Percentiles rank a stretch among this genome's conserved stretches.
phyloP scores from a whole-genome alignment of 2,329 filamentous ascomycete genomes.

The Alternaria brassicicola region DNA sequence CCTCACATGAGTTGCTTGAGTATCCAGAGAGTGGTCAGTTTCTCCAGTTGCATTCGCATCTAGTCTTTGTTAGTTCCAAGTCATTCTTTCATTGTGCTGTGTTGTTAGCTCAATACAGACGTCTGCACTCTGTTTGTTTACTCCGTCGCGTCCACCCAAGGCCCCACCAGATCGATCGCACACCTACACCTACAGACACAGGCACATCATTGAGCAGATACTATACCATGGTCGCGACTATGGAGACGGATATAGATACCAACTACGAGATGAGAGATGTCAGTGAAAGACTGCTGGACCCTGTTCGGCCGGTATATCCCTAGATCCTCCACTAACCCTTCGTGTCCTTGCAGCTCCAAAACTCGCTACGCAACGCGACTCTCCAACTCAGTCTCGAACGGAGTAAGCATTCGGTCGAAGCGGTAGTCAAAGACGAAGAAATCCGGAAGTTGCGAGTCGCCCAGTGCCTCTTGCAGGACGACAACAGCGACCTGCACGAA shows the following conservation, averaged over 20 bases:
- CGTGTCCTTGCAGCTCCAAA: constrained; percentile 48
- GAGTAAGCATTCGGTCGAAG: constrained; percentile 67
- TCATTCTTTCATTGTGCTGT: not conserved
- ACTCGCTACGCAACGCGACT: constrained; percentile 58
- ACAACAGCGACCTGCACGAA: constrained; percentile 71
- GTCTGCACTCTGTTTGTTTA: constrained; percentile 41
- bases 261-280: constrained; percentile 46
- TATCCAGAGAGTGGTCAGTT: too few relatives aligned
- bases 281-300: constrained; percentile 20
- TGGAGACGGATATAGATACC: constrained; percentile 36
- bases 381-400: constrained; percentile 75
- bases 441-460: constrained; percentile 69
- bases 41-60: too few relatives aligned
- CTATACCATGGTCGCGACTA: constrained; percentile 33
- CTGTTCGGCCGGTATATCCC: not conserved
- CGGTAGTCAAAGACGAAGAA: constrained; percentile 76
- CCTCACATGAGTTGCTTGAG: not conserved
- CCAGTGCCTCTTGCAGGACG: constrained; percentile 72
- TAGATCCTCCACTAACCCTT: constrained; percentile 20
- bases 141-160: constrained; percentile 35
- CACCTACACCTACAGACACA: constrained; percentile 19
- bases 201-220: constrained; percentile 28
- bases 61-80: not conserved
- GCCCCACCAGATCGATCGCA: constrained; percentile 27
- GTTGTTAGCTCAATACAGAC: not conserved